phyloP scores from a whole-genome alignment of 2,329 filamentous ascomycete species.

The Sordariomycetes sp. region DNA sequence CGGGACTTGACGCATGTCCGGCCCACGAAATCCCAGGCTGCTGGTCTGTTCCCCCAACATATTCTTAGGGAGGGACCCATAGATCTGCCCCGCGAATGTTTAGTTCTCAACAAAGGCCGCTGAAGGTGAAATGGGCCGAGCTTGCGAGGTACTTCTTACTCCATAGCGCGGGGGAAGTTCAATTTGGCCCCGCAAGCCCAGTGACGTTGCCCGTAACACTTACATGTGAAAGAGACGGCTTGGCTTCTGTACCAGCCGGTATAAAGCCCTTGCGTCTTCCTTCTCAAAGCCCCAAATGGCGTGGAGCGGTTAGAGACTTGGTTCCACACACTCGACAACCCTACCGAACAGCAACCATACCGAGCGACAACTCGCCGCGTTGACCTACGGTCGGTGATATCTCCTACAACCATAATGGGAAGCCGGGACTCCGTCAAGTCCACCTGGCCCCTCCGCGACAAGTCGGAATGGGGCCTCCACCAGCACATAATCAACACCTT shows the following conservation, averaged over 20 bases:
- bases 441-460: neutral
- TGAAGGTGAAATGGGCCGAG: neutral
- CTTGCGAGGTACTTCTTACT: neutral
- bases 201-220: neutral
- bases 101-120: neutral
- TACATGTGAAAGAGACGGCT: neutral
- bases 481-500: neutral
- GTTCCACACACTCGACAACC: too few species aligned
- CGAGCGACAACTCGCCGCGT: neutral
- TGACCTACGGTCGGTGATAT: neutral
- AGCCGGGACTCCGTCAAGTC: neutral
- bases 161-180: neutral
- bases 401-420: neutral
- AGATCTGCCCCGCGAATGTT: neutral
- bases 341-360: too few species aligned
- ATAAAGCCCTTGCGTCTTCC: neutral
- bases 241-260: neutral
- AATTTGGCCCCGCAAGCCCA: neutral
- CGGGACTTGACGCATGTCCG: too few species aligned
- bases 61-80: neutral
- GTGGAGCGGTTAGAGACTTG: neutral
- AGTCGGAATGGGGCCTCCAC: neutral
- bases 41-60: neutral
- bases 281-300: neutral
- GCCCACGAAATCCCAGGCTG: too few species aligned